Evolutionary conservation across 139 green algal species (phyloP).

Genomic region (Nannochloris sp.): DNA sequence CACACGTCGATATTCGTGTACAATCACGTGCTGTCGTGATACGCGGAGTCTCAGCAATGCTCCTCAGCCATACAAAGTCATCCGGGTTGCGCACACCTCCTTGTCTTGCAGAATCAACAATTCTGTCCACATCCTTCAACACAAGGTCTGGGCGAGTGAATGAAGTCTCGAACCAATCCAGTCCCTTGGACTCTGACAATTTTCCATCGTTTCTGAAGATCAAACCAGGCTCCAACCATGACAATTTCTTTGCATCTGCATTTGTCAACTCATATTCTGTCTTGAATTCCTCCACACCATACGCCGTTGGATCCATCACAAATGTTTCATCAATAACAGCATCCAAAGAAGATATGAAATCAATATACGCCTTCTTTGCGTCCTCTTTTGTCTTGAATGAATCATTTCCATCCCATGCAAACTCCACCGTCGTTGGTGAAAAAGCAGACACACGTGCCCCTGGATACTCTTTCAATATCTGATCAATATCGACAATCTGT

Average conservation of each 20-base stretch:
- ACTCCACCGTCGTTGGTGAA: conserved; percentile 19
- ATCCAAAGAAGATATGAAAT: conserved; percentile 33
- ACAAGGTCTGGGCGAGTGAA: conserved; percentile 53
- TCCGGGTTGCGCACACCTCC: neutral
- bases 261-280: conserved; percentile 2
- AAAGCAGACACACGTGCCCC: conserved; percentile 4
- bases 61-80: conserved; percentile 33
- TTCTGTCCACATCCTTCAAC: conserved; percentile 41
- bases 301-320: conserved; percentile 22
- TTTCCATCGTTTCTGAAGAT: conserved; percentile 37
- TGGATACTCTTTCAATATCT: conserved; percentile 10
- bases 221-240: conserved; percentile 5
- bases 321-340: conserved; percentile 61
- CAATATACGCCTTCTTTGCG: conserved; percentile 28
- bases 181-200: conserved; percentile 14
- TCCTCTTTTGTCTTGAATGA: conserved; percentile 21
- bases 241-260: neutral
- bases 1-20: conserved; percentile 7
- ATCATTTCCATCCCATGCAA: conserved; percentile 16
- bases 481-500: conserved; percentile 17
- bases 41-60: conserved; percentile 17
- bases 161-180: conserved; percentile 65
- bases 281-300: conserved; percentile 34
- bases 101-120: conserved; percentile 4
- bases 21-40: conserved; percentile 13